Percentiles rank a stretch among this genome's conserved stretches.
Evolutionary conservation across 148 eudicot genomes (phyloP).

Genomic region (Rhododendron simsii): DNA sequence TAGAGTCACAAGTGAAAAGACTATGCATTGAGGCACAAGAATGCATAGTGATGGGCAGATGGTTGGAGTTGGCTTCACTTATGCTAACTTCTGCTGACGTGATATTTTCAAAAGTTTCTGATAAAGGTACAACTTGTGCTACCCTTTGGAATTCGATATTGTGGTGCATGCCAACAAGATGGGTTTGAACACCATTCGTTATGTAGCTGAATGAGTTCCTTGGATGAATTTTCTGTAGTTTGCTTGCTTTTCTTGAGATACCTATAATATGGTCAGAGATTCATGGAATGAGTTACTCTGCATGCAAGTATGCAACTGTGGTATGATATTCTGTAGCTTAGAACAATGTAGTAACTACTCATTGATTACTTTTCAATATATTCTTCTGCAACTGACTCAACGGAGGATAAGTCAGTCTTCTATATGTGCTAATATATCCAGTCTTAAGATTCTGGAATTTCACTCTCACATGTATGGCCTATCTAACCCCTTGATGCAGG

Average conservation of each 20-base stretch:
- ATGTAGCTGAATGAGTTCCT: neutral
- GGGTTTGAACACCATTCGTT: neutral
- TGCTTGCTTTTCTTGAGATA: neutral
- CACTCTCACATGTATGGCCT: neutral
- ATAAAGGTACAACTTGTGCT: conserved; percentile 49
- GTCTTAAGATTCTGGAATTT: neutral
- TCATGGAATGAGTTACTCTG: neutral
- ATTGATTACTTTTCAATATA: neutral
- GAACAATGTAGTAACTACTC: neutral
- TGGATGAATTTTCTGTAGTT: neutral
- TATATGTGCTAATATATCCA: neutral
- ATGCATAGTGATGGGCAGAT: conserved; percentile 53
- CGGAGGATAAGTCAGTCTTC: neutral
- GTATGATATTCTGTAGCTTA: neutral
- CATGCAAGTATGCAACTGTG: neutral
- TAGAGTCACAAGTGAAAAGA: conserved; percentile 60
- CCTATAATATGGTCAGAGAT: neutral
- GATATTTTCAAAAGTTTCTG: conserved; percentile 68
- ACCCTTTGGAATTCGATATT: too few relatives aligned
- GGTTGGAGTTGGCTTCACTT: conserved; percentile 78
- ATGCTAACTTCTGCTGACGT: conserved; percentile 84
- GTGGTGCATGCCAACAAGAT: neutral
- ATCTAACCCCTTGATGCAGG: neutral
- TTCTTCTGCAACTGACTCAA: neutral
- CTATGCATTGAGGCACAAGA: conserved; percentile 76